Conservation (phyloP, 345 rosid genomes). For the Brassica nigra region DNA sequence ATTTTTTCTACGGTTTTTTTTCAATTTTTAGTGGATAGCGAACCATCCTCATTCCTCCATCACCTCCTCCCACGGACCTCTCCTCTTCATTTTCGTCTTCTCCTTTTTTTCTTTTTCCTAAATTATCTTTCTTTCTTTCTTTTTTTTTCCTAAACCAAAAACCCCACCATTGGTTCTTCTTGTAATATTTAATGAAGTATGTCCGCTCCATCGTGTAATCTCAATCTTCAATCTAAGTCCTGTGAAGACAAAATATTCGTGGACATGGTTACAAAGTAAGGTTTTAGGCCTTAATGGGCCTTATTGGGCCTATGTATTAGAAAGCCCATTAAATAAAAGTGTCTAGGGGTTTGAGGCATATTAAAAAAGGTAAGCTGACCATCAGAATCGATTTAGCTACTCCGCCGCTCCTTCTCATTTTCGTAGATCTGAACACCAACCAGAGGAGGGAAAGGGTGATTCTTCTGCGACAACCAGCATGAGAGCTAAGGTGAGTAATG, state of each 20-base stretch:
- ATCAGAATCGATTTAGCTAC: neutral
- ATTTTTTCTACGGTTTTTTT: neutral
- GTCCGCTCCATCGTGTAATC: constrained; percentile 9
- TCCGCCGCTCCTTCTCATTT: constrained; percentile 34
- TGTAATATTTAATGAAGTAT: neutral
- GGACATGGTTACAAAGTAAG: neutral
- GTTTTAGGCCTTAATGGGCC: neutral
- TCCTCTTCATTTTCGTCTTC: neutral
- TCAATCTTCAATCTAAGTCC: neutral
- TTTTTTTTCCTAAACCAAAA: neutral
- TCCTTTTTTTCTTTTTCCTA: neutral
- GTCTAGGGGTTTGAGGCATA: constrained; percentile 28
- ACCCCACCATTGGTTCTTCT: neutral
- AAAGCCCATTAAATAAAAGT: constrained; percentile 2
- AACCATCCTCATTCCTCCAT: too few relatives aligned
- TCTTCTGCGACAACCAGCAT: constrained; percentile 18
- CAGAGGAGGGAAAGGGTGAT: neutral
- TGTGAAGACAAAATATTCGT: neutral
- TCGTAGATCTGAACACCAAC: neutral
- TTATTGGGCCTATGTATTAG: constrained; percentile 5
- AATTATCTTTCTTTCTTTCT: neutral
- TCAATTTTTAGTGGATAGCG: too few relatives aligned
- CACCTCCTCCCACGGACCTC: neutral
- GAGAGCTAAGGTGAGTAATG: constrained; percentile 39
- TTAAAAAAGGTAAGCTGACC: constrained; percentile 19